Conservation (phyloP, 345 rosid species). For the Arabis hirsuta region DNA sequence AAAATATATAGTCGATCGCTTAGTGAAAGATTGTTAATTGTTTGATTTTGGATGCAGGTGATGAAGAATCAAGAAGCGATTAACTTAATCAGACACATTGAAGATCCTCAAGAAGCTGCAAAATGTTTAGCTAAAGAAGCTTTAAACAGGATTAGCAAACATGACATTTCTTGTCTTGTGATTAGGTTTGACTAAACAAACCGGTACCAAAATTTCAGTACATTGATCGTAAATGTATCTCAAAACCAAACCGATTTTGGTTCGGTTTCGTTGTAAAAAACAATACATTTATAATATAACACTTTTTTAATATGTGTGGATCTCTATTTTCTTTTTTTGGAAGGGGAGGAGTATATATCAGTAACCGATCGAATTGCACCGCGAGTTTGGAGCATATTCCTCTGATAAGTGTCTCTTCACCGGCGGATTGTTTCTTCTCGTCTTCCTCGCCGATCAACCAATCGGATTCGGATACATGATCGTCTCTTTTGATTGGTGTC, state of each 20-base stretch:
- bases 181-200: conserved; percentile 56
- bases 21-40: neutral
- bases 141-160: conserved; percentile 57
- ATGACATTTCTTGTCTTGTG: conserved; percentile 64
- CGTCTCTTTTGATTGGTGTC: neutral
- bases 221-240: neutral
- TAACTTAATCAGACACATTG: conserved; percentile 60
- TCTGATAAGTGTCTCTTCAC: conserved; percentile 16
- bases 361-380: conserved; percentile 31
- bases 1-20: neutral
- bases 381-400: conserved; percentile 19
- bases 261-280: too few relatives aligned
- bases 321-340: too few relatives aligned
- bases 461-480: neutral
- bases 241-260: neutral
- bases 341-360: neutral
- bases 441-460: neutral
- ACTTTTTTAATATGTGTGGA: too few relatives aligned
- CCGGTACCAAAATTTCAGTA: conserved; percentile 46
- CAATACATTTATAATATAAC: too few relatives aligned
- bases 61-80: conserved; percentile 82
- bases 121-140: conserved; percentile 75
- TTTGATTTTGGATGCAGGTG: conserved; percentile 45
- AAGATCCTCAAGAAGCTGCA: conserved; percentile 73
- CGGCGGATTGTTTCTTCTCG: neutral